Evolutionary conservation across 495 filamentous ascomycete genomes (phyloP), one percentile per base, ranked within the genome.

Genomic region (Echria macrotheca): DNA sequence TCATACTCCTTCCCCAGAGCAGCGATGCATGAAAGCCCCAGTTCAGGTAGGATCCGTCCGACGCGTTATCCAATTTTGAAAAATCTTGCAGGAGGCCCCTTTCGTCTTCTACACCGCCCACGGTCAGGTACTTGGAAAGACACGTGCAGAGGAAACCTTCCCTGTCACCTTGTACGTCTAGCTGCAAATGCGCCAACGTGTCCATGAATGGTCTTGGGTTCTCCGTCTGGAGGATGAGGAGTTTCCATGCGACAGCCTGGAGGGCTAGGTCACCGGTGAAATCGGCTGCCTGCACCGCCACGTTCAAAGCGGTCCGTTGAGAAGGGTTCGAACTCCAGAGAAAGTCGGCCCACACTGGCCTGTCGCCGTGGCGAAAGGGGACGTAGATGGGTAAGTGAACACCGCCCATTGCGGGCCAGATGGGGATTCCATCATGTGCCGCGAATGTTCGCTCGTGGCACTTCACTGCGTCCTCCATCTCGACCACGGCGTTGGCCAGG

Each of bases 301-400:
- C 26, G 25, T 59, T 48, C 7, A 47, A 31, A 7, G 40, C 50
- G 17, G 45, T 41, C 5, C 14, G 46, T 28, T 51, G 44, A 0
- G 23, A n/a, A 21, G 41, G 22, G 2, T 33, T 46, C 5, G 53
- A 49, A 4, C 15, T 24, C 5, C 1, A 32, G 9, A 19, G 38
- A 22, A 61, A 59, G 14, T 28, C 38, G 3, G 47, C 47, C 58
- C 56, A 61, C 0, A 26, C 32, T 4, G 56, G 58, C 31, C 43
- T 56, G 3, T 55, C 39, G 5, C 4, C 7, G 22, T 50, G 36
- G 8, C 29, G 28, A 5, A 12, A 12, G 4, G 58, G 58, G 6
- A 59, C 47, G 21, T 40, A 61, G 5, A 61, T 35, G 0, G 58
- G 58, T n/a, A n/a, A n/a, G n/a, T n/a, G n/a, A n/a, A n/a, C n/a